Conservation (phyloP, 495 filamentous ascomycete species). For the Penicillium samsonianum region DNA sequence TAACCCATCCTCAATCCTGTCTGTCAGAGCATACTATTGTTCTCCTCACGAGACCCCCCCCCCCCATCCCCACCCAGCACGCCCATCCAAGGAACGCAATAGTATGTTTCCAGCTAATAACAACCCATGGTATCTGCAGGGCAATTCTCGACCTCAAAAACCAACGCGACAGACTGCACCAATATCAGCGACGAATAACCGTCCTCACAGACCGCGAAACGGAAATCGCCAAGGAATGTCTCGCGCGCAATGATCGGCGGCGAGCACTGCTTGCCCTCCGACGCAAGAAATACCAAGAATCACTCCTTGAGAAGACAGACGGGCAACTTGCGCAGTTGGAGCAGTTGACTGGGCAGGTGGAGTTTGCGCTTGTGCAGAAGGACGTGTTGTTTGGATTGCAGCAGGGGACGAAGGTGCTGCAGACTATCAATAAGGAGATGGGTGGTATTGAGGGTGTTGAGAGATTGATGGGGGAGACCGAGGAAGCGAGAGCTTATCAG, state of each 20-base stretch:
- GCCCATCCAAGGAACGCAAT: not conserved
- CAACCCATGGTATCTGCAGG: slow-evolving; percentile 38
- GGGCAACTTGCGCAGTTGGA: slow-evolving; percentile 86
- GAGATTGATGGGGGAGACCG: slow-evolving; percentile 87
- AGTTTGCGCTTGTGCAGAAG: slow-evolving; percentile 94
- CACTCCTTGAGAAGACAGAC: slow-evolving; percentile 86
- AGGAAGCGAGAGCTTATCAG: slow-evolving; percentile 86
- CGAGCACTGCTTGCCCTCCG: slow-evolving; percentile 86
- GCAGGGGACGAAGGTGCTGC: slow-evolving; percentile 85
- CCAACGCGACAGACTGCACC: slow-evolving; percentile 94
- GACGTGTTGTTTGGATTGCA: slow-evolving; percentile 90
- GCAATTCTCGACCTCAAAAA: slow-evolving; percentile 96
- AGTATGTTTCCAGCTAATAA: slow-evolving; percentile 9
- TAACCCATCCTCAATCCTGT: not conserved
- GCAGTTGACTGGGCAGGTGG: slow-evolving; percentile 76
- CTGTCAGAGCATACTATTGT: not conserved
- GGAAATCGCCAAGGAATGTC: slow-evolving; percentile 76
- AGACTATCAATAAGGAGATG: slow-evolving; percentile 94
- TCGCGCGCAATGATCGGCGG: slow-evolving; percentile 70
- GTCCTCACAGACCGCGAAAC: slow-evolving; percentile 82
- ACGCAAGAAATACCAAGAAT: slow-evolving; percentile 95
- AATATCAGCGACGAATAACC: slow-evolving; percentile 87
- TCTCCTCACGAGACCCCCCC: slow-evolving; percentile 31
- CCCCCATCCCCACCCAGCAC: slow-evolving; percentile 14
- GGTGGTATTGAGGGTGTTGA: slow-evolving; percentile 90